phyloP scores from a whole-genome alignment of 176 grass and related monocot genomes.

The Eremochloa ophiuroides region DNA sequence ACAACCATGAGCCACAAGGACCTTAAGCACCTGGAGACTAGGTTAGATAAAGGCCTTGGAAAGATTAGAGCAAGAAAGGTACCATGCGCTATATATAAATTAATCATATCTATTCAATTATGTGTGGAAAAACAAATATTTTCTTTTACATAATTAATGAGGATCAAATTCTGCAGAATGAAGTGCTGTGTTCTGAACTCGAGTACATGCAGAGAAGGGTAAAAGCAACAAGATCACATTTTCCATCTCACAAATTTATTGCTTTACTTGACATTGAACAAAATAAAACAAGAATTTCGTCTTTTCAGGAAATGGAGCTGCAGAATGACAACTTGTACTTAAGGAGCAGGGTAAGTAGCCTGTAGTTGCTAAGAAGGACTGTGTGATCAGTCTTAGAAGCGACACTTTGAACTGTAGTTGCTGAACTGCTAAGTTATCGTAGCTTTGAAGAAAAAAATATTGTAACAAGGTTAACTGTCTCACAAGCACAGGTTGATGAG shows the following conservation, averaged over 20 bases:
- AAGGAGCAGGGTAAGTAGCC: slow-evolving; percentile 45
- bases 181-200: slow-evolving; percentile 53
- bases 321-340: slow-evolving; percentile 63
- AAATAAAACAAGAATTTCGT: background rate
- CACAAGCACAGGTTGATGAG: slow-evolving; percentile 43
- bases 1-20: slow-evolving; percentile 49
- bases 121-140: background rate
- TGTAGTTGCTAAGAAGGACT: background rate
- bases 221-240: slow-evolving; percentile 15
- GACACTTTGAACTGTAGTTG: background rate
- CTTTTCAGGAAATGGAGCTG: slow-evolving; percentile 63
- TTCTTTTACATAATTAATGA: background rate
- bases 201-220: slow-evolving; percentile 61
- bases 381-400: background rate
- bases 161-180: slow-evolving; percentile 46
- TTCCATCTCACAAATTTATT: background rate
- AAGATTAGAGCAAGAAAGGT: slow-evolving; percentile 95
- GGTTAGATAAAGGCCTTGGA: slow-evolving; percentile 60
- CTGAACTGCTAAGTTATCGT: background rate
- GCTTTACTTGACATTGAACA: slow-evolving; percentile 9
- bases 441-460: background rate
- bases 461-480: background rate
- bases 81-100: background rate
- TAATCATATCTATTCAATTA: background rate
- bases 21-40: slow-evolving; percentile 61